Evolutionary conservation across 495 filamentous ascomycete species (phyloP).

Genomic region (Pseudotulostoma volvatum): DNA sequence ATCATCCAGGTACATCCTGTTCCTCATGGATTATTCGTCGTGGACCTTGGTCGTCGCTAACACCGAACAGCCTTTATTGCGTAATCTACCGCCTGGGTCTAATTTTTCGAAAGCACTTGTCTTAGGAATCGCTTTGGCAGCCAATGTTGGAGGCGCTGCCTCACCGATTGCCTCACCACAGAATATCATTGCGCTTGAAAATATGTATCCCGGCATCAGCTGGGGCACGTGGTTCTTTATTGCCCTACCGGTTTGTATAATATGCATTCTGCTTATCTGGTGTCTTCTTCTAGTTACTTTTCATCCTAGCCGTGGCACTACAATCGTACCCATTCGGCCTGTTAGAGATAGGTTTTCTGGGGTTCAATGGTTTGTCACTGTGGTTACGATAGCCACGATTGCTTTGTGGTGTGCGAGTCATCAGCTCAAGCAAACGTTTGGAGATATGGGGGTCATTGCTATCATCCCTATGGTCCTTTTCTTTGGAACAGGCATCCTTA

Average conservation of each 20-base stretch:
- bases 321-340: constrained; percentile 80
- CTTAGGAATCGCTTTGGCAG: constrained; percentile 86
- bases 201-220: constrained; percentile 77
- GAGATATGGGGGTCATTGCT: constrained; percentile 96
- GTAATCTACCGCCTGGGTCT: constrained; percentile 78
- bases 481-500: constrained; percentile 93
- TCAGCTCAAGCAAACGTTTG: constrained; percentile 71
- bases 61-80: constrained; percentile 60
- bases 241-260: constrained; percentile 77
- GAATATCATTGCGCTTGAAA: constrained; percentile 89
- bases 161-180: constrained; percentile 94
- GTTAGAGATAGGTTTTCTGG: constrained; percentile 79
- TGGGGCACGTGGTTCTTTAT: constrained; percentile 98
- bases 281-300: constrained; percentile 69
- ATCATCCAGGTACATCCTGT: constrained; percentile 62
- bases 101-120: constrained; percentile 90
- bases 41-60: constrained; percentile 5
- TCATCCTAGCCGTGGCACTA: constrained; percentile 64
- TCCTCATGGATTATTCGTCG: background rate
- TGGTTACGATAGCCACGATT: constrained; percentile 77
- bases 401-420: constrained; percentile 83
- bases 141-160: constrained; percentile 90
- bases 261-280: constrained; percentile 85
- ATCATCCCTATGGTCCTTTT: constrained; percentile 92
- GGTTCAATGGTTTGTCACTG: constrained; percentile 79